These are phyloP conservation scores for Raffaelea ambrosiae DNA, from an alignment of 2,329 filamentous ascomycete species.

Conservation along the genomic window DNA sequence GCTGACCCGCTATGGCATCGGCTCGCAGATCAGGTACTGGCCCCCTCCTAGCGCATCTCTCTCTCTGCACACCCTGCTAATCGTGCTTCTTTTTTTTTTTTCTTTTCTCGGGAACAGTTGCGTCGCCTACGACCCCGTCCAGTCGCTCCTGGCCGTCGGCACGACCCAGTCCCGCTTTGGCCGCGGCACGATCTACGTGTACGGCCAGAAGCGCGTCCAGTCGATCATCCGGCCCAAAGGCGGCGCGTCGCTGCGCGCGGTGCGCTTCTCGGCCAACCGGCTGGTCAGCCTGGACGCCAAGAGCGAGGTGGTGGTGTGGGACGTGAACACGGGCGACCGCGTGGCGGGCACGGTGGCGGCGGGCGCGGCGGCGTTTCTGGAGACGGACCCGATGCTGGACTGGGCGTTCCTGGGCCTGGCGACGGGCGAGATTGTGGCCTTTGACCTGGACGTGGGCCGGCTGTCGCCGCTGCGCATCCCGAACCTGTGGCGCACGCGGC, in stretches of 20 bases:
- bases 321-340: constrained; percentile 61
- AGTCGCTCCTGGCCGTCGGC: constrained; percentile 86
- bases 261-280: constrained; percentile 82
- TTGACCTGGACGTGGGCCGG: constrained; percentile 76
- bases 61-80: too few relatives aligned
- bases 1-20: constrained; percentile 73
- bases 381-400: constrained; percentile 84
- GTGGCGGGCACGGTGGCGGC: constrained; percentile 66
- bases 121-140: constrained; percentile 84
- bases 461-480: constrained; percentile 71
- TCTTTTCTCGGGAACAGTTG: constrained; percentile 46
- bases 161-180: constrained; percentile 84
- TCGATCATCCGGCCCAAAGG: constrained; percentile 64
- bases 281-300: constrained; percentile 77
- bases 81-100: constrained; percentile 3
- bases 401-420: constrained; percentile 83
- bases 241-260: constrained; percentile 62
- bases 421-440: constrained; percentile 81
- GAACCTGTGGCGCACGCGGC: constrained; percentile 74
- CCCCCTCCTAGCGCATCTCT: not conserved
- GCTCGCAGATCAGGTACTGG: constrained; percentile 58
- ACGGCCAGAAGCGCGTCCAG: constrained; percentile 73
- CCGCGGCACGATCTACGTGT: constrained; percentile 78
- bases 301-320: constrained; percentile 79
- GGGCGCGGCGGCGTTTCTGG: constrained; percentile 63